A percentile compares a stretch with the other conserved stretches of the same genome.
phyloP scores from a whole-genome alignment of 1,139 yeast genomes.

The Hansenula sp. region DNA sequence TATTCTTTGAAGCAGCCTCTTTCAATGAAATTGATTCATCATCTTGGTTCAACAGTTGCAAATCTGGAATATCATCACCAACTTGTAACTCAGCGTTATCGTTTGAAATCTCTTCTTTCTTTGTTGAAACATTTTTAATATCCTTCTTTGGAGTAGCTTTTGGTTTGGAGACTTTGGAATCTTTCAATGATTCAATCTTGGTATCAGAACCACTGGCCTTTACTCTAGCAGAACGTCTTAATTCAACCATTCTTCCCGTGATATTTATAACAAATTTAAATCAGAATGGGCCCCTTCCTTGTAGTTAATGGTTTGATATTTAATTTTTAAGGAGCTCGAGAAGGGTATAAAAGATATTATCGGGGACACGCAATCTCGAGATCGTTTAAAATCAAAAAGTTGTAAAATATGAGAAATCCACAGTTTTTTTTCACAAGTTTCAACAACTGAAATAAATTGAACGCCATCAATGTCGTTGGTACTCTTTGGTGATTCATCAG shows the following conservation, averaged over 20 bases:
- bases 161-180: constrained; percentile 17
- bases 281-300: no score
- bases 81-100: constrained; percentile 37
- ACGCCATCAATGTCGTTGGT: no score
- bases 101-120: not conserved
- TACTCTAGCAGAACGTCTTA: constrained; percentile 51
- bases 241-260: constrained; percentile 43
- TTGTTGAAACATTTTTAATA: constrained; percentile 4
- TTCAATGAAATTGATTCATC: constrained; percentile 51
- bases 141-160: constrained; percentile 8
- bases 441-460: no score
- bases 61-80: constrained; percentile 70
- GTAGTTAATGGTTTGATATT: no score
- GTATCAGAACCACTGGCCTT: constrained; percentile 10
- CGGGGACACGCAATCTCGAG: not conserved
- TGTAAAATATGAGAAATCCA: not conserved
- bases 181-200: constrained; percentile 14
- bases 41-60: constrained; percentile 63
- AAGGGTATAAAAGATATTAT: not conserved
- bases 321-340: not conserved
- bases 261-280: no score
- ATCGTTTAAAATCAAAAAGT: not conserved
- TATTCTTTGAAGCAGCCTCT: constrained; percentile 43
- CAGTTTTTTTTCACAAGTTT: no score
- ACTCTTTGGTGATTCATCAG: no score